These are phyloP conservation scores for Solanum ossicruentum DNA, from an alignment of 257 asterid genomes.

Conservation along the genomic window DNA sequence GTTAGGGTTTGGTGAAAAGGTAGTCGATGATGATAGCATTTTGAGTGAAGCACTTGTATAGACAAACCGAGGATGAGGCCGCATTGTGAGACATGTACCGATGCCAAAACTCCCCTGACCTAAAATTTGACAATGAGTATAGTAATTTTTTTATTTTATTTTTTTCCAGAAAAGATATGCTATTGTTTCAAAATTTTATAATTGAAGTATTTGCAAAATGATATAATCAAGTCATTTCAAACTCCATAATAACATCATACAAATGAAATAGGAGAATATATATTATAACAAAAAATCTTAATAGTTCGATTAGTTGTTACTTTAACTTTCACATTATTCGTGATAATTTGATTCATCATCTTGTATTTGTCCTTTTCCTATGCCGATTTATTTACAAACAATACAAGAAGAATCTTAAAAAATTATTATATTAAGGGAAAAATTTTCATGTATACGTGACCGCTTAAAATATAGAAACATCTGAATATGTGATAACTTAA, in stretches of 20 bases:
- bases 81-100: conserved; percentile 9
- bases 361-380: no score
- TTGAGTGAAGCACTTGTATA: conserved; percentile 22
- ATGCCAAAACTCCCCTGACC: background rate
- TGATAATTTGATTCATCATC: no score
- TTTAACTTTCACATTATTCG: no score
- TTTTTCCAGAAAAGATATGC: background rate
- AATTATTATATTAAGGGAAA: background rate
- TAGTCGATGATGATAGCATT: conserved; percentile 12
- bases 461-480: no score
- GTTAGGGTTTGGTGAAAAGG: conserved; percentile 22
- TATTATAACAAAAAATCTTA: background rate
- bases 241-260: background rate
- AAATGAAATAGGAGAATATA: background rate
- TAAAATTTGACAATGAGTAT: background rate
- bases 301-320: background rate
- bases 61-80: conserved; percentile 18
- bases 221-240: background rate
- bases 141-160: no score
- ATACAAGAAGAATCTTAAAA: no score
- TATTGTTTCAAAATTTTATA: background rate
- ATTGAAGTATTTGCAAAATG: background rate
- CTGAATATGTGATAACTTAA: no score
- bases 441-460: no score
- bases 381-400: no score